phyloP scores from a whole-genome alignment of 169 alveolate genomes.

The Cryptosporidium baileyi region DNA sequence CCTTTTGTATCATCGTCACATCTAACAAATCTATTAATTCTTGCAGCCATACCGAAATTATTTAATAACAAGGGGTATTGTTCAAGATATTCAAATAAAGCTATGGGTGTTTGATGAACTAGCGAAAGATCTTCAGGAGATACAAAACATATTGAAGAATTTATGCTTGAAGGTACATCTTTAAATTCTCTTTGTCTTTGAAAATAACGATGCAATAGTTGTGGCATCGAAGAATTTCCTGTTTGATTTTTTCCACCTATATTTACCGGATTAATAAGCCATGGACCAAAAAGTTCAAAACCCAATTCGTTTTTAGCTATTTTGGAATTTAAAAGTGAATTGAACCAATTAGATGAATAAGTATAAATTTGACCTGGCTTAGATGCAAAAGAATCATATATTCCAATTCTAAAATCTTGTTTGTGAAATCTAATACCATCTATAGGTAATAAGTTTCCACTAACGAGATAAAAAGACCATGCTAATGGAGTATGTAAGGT shows the following conservation, averaged over 20 bases:
- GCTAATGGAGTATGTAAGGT: slow-evolving; percentile 59
- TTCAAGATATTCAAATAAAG: slow-evolving; percentile 83
- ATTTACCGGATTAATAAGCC: slow-evolving; percentile 41
- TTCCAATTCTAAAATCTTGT: slow-evolving; percentile 78
- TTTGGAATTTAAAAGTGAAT: slow-evolving; percentile 14
- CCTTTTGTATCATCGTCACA: slow-evolving; percentile 45
- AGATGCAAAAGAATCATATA: slow-evolving; percentile 41
- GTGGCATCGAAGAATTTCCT: slow-evolving; percentile 30
- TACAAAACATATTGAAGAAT: slow-evolving; percentile 74
- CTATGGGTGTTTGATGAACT: slow-evolving; percentile 82
- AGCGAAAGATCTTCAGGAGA: slow-evolving; percentile 79
- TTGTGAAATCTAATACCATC: slow-evolving; percentile 84
- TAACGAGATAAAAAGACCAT: slow-evolving; percentile 47
- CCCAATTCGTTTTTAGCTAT: neutral
- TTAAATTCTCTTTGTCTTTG: slow-evolving; percentile 70
- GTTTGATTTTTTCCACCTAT: slow-evolving; percentile 8
- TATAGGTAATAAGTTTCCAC: slow-evolving; percentile 78
- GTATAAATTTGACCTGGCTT: slow-evolving; percentile 19
- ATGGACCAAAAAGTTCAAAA: slow-evolving; percentile 60
- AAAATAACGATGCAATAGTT: slow-evolving; percentile 27
- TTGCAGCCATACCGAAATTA: slow-evolving; percentile 84
- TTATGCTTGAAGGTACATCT: slow-evolving; percentile 64
- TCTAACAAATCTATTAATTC: slow-evolving; percentile 77
- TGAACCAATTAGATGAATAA: neutral
- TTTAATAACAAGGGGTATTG: slow-evolving; percentile 82